phyloP scores from a whole-genome alignment of 805 yeast species.

The Millerozyma miso region DNA sequence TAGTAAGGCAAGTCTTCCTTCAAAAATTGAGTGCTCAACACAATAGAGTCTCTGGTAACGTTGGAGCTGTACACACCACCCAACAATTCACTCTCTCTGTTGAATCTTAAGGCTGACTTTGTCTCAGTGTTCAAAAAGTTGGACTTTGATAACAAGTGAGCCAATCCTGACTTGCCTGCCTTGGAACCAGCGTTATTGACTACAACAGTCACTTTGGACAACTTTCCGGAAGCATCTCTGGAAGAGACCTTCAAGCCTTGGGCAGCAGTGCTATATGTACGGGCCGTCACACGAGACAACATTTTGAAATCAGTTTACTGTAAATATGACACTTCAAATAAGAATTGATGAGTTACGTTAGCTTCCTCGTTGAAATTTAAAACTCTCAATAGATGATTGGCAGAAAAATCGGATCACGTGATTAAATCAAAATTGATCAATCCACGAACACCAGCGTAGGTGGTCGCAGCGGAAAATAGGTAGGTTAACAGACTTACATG shows the following conservation, averaged over 20 bases:
- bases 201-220: conserved; percentile 74
- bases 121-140: conserved; percentile 76
- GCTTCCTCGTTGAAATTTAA: conserved; percentile 7
- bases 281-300: conserved; percentile 41
- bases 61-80: conserved; percentile 74
- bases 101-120: conserved; percentile 86
- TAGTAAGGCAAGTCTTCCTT: conserved; percentile 87
- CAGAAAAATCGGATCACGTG: conserved; percentile 6
- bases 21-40: conserved; percentile 77
- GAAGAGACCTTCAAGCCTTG: conserved; percentile 46
- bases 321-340: conserved; percentile 4
- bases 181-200: conserved; percentile 84
- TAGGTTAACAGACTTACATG: no score
- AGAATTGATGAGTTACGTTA: background rate
- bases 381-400: conserved; percentile 16
- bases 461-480: no score
- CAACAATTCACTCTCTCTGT: conserved; percentile 89
- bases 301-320: conserved; percentile 11
- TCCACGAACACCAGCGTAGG: no score
- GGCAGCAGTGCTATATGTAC: conserved; percentile 40
- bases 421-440: background rate
- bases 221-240: conserved; percentile 58
- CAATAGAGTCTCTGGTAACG: conserved; percentile 80
- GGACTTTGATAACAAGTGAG: conserved; percentile 82
- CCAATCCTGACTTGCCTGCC: conserved; percentile 65